phyloP scores from a whole-genome alignment of 2,329 filamentous ascomycete genomes.

The Fusarium albosuccineum region DNA sequence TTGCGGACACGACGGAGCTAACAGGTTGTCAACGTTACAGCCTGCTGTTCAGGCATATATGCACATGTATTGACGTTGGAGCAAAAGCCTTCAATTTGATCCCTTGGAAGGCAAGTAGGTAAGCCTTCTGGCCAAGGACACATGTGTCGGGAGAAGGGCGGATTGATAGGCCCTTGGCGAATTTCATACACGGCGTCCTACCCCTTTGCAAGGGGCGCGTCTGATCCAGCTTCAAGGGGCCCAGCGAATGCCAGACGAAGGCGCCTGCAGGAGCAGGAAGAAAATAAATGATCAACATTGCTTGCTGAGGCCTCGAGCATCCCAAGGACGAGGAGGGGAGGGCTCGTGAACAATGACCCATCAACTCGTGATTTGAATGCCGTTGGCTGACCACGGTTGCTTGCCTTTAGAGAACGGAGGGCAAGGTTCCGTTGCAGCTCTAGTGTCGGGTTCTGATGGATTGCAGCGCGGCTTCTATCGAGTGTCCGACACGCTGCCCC shows the following conservation, averaged over 20 bases:
- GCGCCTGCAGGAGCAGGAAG: slow-evolving; percentile 21
- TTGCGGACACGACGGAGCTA: slow-evolving; percentile 28
- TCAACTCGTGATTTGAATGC: background rate
- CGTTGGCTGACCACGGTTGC: background rate
- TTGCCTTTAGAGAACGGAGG: slow-evolving; percentile 13
- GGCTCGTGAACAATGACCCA: background rate
- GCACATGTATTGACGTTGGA: slow-evolving; percentile 1
- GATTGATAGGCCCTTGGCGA: slow-evolving; percentile 33
- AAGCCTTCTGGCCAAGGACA: background rate
- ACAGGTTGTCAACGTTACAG: background rate
- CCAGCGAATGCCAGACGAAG: slow-evolving; percentile 39
- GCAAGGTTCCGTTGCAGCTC: slow-evolving; percentile 30
- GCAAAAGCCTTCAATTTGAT: background rate
- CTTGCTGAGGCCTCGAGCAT: slow-evolving; percentile 11
- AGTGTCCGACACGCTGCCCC: slow-evolving; percentile 28
- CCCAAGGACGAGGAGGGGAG: background rate
- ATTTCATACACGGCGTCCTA: slow-evolving; percentile 34
- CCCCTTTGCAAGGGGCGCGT: slow-evolving; percentile 41
- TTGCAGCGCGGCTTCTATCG: slow-evolving; percentile 27
- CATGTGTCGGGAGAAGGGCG: slow-evolving; percentile 9
- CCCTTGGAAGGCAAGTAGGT: background rate
- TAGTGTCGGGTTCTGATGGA: slow-evolving; percentile 23
- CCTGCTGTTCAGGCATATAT: slow-evolving; percentile 9
- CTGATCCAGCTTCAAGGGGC: slow-evolving; percentile 37
- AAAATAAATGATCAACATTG: slow-evolving; percentile 25